Percentiles rank a stretch among this genome's conserved stretches.
These are phyloP conservation scores for Mariannaea elegans DNA, from an alignment of 2,329 filamentous ascomycete species.

Conservation along the genomic window DNA sequence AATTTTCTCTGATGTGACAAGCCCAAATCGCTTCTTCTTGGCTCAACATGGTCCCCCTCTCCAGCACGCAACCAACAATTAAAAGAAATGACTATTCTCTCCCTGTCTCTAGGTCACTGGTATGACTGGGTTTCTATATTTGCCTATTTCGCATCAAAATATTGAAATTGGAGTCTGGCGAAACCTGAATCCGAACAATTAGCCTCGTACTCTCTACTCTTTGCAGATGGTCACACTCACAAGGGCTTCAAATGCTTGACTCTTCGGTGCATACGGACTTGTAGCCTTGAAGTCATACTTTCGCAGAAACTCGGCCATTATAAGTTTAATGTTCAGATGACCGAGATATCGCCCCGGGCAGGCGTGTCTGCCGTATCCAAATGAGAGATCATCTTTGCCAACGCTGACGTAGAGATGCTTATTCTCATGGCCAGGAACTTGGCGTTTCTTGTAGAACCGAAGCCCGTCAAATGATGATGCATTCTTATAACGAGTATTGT, in stretches of 20 bases:
- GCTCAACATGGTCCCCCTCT: too few species aligned
- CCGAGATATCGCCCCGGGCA: constrained; percentile 5
- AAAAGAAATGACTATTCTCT: too few species aligned
- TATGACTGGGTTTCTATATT: neutral
- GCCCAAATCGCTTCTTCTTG: too few species aligned
- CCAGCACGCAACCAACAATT: too few species aligned
- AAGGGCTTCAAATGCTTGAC: constrained; percentile 4
- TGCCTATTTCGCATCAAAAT: constrained; percentile 2
- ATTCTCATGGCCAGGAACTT: neutral
- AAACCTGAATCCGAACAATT: neutral
- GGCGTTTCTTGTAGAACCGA: neutral
- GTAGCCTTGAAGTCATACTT: neutral
- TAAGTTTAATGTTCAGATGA: constrained; percentile 3
- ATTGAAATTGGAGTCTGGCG: neutral
- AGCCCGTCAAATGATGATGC: constrained; percentile 1
- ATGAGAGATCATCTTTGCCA: neutral
- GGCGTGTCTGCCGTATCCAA: constrained; percentile 5
- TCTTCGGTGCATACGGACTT: neutral
- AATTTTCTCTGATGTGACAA: too few species aligned
- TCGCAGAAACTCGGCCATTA: neutral
- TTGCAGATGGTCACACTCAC: neutral
- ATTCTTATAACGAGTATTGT: neutral
- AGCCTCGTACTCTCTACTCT: neutral
- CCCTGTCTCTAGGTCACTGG: too few species aligned
- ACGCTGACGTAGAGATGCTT: constrained; percentile 5